Evolutionary conservation across 257 asterid species (phyloP).

Genomic region (Linderniella brevidens): DNA sequence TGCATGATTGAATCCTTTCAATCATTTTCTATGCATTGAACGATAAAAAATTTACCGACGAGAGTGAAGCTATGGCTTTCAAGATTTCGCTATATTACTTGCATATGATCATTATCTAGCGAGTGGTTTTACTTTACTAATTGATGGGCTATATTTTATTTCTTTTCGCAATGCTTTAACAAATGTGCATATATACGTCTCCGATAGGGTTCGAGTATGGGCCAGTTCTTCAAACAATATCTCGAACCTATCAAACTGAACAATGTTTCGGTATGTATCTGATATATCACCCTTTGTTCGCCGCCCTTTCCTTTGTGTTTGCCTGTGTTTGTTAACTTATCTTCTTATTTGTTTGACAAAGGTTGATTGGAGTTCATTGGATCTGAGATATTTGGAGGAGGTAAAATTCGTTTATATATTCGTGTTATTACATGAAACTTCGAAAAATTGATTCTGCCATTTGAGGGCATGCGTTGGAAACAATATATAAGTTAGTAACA

Average conservation of each 20-base stretch:
- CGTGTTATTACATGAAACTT: slow-evolving; percentile 1
- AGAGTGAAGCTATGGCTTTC: no score
- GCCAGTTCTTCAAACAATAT: slow-evolving; percentile 86
- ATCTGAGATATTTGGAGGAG: slow-evolving; percentile 85
- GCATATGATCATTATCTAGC: no score
- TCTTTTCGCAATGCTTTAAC: slow-evolving; percentile 7
- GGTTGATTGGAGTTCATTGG: slow-evolving; percentile 94
- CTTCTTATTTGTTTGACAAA: slow-evolving; percentile 17
- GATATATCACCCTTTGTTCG: slow-evolving; percentile 5
- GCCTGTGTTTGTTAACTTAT: slow-evolving; percentile 11
- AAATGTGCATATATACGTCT: slow-evolving; percentile 10
- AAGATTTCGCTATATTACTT: no score
- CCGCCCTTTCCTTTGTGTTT: slow-evolving; percentile 4
- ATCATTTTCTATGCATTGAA: no score
- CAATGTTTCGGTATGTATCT: slow-evolving; percentile 54
- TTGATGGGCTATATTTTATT: no score
- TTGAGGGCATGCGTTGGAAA: no score
- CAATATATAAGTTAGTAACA: no score
- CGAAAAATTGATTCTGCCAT: no score
- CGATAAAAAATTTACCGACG: background rate
- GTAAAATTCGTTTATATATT: slow-evolving; percentile 20
- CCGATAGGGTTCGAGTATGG: slow-evolving; percentile 87
- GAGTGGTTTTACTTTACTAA: no score
- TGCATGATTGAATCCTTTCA: no score
- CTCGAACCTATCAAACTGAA: slow-evolving; percentile 94